Conservation (phyloP, 495 filamentous ascomycete species). For the Talaromyces liani region DNA sequence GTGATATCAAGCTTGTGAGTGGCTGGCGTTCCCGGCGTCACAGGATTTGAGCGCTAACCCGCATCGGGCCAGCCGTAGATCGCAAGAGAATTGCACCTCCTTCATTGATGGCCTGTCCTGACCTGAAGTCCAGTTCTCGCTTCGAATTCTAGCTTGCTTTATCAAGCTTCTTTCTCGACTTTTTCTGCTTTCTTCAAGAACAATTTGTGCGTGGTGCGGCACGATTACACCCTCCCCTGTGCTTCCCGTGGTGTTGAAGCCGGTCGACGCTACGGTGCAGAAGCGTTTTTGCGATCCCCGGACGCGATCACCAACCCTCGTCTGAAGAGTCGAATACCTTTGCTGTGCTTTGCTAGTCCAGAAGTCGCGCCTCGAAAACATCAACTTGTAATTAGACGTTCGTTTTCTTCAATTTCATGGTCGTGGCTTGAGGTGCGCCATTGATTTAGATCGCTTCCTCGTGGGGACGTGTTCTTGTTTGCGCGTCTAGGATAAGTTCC, state of each 20-base stretch:
- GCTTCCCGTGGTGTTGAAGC: conserved; percentile 7
- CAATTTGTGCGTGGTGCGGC: conserved; percentile 4
- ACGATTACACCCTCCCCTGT: background rate
- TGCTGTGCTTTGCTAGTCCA: background rate
- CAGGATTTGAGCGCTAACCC: conserved; percentile 6
- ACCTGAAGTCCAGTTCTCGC: conserved; percentile 1
- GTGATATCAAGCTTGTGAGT: conserved; percentile 4
- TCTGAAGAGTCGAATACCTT: background rate
- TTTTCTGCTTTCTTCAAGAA: background rate
- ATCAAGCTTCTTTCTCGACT: background rate
- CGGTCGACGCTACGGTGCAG: conserved; percentile 7
- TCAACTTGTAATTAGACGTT: background rate
- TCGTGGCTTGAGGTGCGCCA: background rate
- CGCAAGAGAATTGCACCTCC: conserved; percentile 9
- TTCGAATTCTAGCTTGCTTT: background rate
- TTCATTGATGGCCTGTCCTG: conserved; percentile 3
- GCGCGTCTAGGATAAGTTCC: conserved; percentile 9
- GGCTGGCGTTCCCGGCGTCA: conserved; percentile 2
- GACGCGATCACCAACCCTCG: conserved; percentile 6
- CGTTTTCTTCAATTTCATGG: background rate
- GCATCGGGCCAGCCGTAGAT: conserved; percentile 4
- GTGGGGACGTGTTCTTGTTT: conserved; percentile 9
- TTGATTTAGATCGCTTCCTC: background rate
- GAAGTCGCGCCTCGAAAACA: background rate
- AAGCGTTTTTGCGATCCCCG: conserved; percentile 6